Evolutionary conservation across 2,329 filamentous ascomycete species (phyloP).

Genomic region (Colletotrichum liriopes): DNA sequence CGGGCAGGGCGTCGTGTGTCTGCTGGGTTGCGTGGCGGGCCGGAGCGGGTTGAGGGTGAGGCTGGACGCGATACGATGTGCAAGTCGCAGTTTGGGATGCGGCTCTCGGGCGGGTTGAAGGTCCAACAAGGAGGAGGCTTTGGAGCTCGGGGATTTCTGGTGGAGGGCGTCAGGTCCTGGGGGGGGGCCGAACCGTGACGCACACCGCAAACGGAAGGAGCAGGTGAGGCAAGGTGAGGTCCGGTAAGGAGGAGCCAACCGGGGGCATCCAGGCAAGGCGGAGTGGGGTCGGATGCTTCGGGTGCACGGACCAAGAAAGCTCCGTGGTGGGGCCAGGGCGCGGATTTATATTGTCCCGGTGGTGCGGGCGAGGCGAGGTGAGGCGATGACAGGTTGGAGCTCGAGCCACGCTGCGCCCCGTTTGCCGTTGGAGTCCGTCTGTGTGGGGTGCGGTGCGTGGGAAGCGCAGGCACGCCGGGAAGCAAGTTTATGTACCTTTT

Average conservation of each 20-base stretch:
- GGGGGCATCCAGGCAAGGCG: conserved; percentile 19
- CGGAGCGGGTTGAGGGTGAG: background rate
- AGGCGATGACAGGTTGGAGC: too few relatives aligned
- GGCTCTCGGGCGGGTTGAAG: background rate
- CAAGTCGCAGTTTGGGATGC: background rate
- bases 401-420: too few relatives aligned
- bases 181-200: conserved; percentile 26
- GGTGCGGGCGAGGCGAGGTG: too few relatives aligned
- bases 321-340: background rate
- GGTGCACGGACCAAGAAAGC: conserved; percentile 27
- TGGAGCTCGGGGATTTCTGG: conserved; percentile 26
- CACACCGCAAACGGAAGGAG: conserved; percentile 20
- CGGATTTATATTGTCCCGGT: conserved; percentile 15
- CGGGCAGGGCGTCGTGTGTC: background rate
- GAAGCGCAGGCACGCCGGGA: background rate
- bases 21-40: background rate
- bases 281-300: conserved; percentile 27
- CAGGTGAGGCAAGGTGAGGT: conserved; percentile 27
- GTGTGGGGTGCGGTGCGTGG: background rate
- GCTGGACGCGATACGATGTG: background rate
- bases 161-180: conserved; percentile 10
- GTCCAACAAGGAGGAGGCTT: conserved; percentile 5
- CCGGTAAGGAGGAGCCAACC: conserved; percentile 18
- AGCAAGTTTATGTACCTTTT: background rate
- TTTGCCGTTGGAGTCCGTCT: background rate